Percentiles rank a stretch among this genome's conserved stretches.
Conservation (phyloP, 2,329 filamentous ascomycete species). For the Dactylella cylindrospora region DNA sequence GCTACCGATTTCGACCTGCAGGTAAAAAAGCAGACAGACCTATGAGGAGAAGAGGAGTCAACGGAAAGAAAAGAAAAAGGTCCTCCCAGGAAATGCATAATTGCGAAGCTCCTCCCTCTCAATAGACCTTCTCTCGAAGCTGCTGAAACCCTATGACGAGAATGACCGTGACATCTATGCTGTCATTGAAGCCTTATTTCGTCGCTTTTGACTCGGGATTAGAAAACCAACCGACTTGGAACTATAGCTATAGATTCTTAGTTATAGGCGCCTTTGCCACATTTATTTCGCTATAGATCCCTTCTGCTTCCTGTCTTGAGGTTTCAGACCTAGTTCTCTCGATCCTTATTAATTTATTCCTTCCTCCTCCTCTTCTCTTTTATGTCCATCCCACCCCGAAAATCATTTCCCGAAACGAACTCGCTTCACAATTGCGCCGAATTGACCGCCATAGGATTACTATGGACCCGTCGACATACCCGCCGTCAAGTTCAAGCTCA, state of each 20-base stretch:
- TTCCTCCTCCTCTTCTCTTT: too few relatives aligned
- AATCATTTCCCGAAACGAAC: slow-evolving; percentile 26
- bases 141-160: too few relatives aligned
- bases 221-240: slow-evolving; percentile 17
- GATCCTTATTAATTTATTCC: too few relatives aligned
- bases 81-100: slow-evolving; percentile 38
- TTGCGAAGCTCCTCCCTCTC: slow-evolving; percentile 20
- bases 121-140: too few relatives aligned
- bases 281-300: neutral
- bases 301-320: slow-evolving; percentile 1
- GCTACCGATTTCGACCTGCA: slow-evolving; percentile 33
- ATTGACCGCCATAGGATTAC: neutral
- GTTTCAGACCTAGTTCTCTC: too few relatives aligned
- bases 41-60: too few relatives aligned
- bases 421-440: neutral
- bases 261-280: neutral
- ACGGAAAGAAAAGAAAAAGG: slow-evolving; percentile 13
- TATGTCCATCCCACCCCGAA: slow-evolving; percentile 9
- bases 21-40: slow-evolving; percentile 11
- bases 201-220: slow-evolving; percentile 29
- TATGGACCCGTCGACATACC: slow-evolving; percentile 31
- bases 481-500: slow-evolving; percentile 30
- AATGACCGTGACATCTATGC: slow-evolving; percentile 33
- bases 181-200: slow-evolving; percentile 33
- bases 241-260: slow-evolving; percentile 5